Base-by-base conservation (phyloP, 78 protist species). In the Creolimax fragrantissima region DNA sequence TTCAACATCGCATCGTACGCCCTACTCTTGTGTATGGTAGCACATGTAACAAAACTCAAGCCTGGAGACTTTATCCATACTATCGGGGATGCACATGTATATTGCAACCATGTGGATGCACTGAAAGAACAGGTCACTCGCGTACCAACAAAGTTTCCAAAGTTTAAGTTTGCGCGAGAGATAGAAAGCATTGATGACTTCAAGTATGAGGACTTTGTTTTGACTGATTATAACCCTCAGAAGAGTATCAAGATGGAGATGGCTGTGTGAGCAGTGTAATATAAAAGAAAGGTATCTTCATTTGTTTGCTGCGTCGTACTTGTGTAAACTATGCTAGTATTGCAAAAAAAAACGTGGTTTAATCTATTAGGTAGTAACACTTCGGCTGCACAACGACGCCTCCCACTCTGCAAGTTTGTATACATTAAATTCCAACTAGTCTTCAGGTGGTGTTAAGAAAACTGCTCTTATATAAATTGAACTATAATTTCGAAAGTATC, bases 1-100 rank as follows among this genome's bases (percentile, higher is more conserved):
- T 97, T 97, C 96, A 97, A 97, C 96, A 96, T 97, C 81, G 99
- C 99, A 41, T 67, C 93, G 42, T 97, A 97, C 83, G 35, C 98
- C 66, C 95, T 97, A 11, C 95, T 97, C 41, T 91, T 95, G 1
- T 45, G 47, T 81, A 37, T 96, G 93, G 17, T 96, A 35, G 98
- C 98, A 5, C 95, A 95, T 35, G 95, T 92, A 41, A 43, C 81
- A 3, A 94, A 93, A 11, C 95, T 97, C 85, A 90, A 67, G 37
- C 96, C 96, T 2, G 97, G 99, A 32, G 97, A 96, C 3, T 94
- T 97, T 43, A 85, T 95, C 4, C 98, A 95, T 94, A 32, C 44
- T 3, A 3, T 97, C 17, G 99, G 99, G 43, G 98, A 97, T 89
- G 93, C 98, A 24, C 98, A 97, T 74, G 96, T 96, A 83, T 97